These are phyloP conservation scores for Phytopythium delawarense DNA, from an alignment of 352 stramenopile genomes.

Conservation along the genomic window DNA sequence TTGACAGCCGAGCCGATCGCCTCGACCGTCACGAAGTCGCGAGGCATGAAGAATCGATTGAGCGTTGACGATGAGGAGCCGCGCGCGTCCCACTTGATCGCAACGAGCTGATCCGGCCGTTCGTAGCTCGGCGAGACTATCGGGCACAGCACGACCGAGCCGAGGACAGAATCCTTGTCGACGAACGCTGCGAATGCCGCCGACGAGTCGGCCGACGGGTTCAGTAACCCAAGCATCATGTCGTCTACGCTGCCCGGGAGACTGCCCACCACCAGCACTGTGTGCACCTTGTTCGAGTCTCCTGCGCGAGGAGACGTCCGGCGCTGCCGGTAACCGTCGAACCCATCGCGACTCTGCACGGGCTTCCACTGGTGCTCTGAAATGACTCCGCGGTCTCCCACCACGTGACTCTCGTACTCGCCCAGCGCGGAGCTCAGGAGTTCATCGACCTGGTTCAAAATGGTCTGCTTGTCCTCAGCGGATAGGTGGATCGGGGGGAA, in stretches of 20 bases:
- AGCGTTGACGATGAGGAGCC: not conserved
- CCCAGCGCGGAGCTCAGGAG: constrained; percentile 15
- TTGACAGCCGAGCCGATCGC: constrained; percentile 22
- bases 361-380: constrained; percentile 1
- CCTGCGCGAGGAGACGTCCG: not conserved
- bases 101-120: not conserved
- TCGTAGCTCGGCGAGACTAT: not conserved
- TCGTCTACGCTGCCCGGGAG: not conserved
- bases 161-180: not conserved
- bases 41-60: constrained; percentile 2
- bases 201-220: not conserved
- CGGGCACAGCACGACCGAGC: not conserved
- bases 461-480: not conserved
- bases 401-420: constrained; percentile 23
- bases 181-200: not conserved
- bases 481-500: constrained; percentile 25
- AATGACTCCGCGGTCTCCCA: constrained; percentile 12
- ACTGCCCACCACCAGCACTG: not conserved
- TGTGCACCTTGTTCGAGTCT: constrained; percentile 3
- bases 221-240: not conserved
- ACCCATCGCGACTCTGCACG: not conserved
- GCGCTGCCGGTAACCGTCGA: not conserved
- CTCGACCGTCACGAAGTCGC: constrained; percentile 52
- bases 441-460: not conserved
- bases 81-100: not conserved